A percentile compares a stretch with the other conserved stretches of the same genome.
phyloP scores from a whole-genome alignment of 2,329 filamentous ascomycete species.

The Thielaviopsis populi region DNA sequence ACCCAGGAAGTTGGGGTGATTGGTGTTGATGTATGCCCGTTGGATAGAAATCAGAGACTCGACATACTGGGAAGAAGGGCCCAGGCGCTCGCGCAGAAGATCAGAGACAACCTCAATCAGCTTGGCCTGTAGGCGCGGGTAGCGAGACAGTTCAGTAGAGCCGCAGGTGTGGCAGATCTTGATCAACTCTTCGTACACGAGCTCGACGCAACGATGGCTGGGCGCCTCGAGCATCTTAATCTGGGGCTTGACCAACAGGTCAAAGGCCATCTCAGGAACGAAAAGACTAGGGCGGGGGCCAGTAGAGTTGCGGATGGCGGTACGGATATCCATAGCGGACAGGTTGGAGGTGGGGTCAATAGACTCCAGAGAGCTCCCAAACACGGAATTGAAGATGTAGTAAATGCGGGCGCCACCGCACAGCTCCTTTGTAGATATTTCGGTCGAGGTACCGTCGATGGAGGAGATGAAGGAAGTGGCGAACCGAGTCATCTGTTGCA shows the following conservation, averaged over 20 bases:
- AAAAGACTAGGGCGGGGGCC: conserved; percentile 91
- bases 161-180: conserved; percentile 99
- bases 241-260: conserved; percentile 92
- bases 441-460: conserved; percentile 94
- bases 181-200: conserved; percentile 97
- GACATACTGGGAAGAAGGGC: conserved; percentile 78
- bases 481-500: conserved; percentile 97
- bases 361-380: conserved; percentile 87
- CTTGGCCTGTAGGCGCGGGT: conserved; percentile 85
- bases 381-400: conserved; percentile 98
- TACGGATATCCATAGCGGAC: conserved; percentile 86
- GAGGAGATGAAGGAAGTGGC: conserved; percentile 96
- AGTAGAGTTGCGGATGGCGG: conserved; percentile 94
- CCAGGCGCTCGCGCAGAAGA: conserved; percentile 77
- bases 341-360: conserved; percentile 95
- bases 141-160: conserved; percentile 81
- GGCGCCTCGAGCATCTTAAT: conserved; percentile 94
- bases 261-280: conserved; percentile 93
- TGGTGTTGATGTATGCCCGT: conserved; percentile 97
- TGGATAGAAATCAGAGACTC: conserved; percentile 96
- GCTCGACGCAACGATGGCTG: conserved; percentile 88
- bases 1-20: conserved; percentile 95
- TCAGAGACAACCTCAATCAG: conserved; percentile 97
- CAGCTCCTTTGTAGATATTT: conserved; percentile 96
- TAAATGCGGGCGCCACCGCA: conserved; percentile 92